Percentiles rank a stretch among this genome's conserved stretches.
Conservation (phyloP, 2,329 filamentous ascomycete species). For the Cryphonectria parasitica region DNA sequence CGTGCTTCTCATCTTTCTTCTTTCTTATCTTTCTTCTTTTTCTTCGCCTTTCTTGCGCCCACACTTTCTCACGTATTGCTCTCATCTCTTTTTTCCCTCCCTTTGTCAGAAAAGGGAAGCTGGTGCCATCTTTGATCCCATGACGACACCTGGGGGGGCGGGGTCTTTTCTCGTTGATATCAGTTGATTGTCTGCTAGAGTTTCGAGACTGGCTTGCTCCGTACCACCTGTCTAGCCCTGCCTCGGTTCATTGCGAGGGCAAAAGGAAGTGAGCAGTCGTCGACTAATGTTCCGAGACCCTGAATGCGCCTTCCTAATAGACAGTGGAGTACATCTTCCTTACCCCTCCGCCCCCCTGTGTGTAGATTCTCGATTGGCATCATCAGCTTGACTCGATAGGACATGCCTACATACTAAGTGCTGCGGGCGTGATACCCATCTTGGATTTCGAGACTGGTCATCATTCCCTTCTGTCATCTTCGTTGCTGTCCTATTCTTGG, state of each 20-base stretch:
- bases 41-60: background rate
- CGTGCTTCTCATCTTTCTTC: background rate
- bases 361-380: background rate
- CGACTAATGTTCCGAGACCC: background rate
- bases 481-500: background rate
- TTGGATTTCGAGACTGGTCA: background rate
- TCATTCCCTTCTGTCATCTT: background rate
- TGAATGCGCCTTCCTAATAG: background rate
- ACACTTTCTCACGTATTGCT: background rate
- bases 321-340: background rate
- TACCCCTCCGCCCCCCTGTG: background rate
- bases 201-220: no score
- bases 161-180: background rate
- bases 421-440: background rate
- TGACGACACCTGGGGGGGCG: background rate
- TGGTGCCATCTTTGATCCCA: background rate
- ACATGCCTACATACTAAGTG: background rate
- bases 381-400: no score
- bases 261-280: slow-evolving; percentile 2
- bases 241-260: background rate
- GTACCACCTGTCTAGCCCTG: background rate
- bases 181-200: background rate
- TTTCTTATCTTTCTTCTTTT: no score
- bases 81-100: background rate
- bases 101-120: background rate